A percentile compares a stretch with the other conserved stretches of the same genome.
These are phyloP conservation scores for Paspalum notatum DNA, from an alignment of 176 grass and related monocot species.

Conservation along the genomic window DNA sequence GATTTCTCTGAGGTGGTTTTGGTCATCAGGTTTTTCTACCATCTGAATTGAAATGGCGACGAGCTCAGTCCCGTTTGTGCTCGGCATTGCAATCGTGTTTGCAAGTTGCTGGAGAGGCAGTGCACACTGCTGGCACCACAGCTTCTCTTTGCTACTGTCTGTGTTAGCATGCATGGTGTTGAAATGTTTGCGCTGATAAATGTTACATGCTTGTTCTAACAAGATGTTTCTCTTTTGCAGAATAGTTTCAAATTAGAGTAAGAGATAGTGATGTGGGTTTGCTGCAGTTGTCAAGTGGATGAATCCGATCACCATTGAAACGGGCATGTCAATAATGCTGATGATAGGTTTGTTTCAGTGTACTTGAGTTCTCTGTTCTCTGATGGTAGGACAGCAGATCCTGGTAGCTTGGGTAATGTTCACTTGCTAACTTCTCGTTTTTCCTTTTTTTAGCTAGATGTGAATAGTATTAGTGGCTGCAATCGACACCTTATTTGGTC, in stretches of 20 bases:
- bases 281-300: conserved; percentile 62
- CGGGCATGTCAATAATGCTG: conserved; percentile 42
- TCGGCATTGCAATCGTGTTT: neutral
- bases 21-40: neutral
- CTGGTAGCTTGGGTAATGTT: conserved; percentile 82
- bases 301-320: conserved; percentile 54
- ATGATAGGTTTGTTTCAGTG: conserved; percentile 39
- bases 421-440: neutral
- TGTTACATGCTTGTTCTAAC: conserved; percentile 8
- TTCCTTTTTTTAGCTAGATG: neutral
- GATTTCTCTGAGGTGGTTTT: neutral
- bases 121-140: neutral
- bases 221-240: conserved; percentile 28
- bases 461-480: neutral
- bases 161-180: neutral
- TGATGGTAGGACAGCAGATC: conserved; percentile 96
- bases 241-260: conserved; percentile 26
- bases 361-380: conserved; percentile 8
- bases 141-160: neutral
- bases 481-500: neutral
- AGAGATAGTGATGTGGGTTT: conserved; percentile 54
- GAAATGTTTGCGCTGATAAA: neutral
- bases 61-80: neutral
- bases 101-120: neutral
- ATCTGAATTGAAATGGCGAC: neutral